phyloP scores from a whole-genome alignment of 1,284 basidiomycete species.

The Meira nashicola region DNA sequence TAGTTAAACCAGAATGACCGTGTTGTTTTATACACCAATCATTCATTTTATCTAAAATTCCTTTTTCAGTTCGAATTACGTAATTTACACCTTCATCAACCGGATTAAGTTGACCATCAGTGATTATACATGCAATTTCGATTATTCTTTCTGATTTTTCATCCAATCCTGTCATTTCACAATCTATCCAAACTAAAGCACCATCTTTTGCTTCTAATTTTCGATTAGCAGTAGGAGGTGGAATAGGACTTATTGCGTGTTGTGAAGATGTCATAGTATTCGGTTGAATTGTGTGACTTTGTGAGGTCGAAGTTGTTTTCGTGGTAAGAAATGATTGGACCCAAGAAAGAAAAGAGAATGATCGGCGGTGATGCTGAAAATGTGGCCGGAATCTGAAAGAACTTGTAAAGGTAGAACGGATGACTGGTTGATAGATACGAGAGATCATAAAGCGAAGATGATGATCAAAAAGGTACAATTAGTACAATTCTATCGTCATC shows the following conservation, averaged over 20 bases:
- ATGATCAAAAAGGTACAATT: too few relatives aligned
- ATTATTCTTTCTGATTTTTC: slow-evolving; percentile 66
- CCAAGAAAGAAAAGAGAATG: too few relatives aligned
- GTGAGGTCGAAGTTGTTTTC: too few relatives aligned
- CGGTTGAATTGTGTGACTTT: too few relatives aligned
- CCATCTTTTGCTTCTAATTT: slow-evolving; percentile 56
- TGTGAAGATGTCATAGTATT: too few relatives aligned
- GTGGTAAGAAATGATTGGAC: too few relatives aligned
- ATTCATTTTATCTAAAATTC: slow-evolving; percentile 58
- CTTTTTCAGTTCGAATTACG: slow-evolving; percentile 65
- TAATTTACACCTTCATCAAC: slow-evolving; percentile 71
- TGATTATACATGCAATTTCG: slow-evolving; percentile 72
- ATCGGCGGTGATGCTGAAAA: too few relatives aligned
- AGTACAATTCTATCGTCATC: too few relatives aligned
- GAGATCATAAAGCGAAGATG: too few relatives aligned
- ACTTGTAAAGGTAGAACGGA: too few relatives aligned
- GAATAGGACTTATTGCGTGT: slow-evolving; percentile 18
- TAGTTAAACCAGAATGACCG: slow-evolving; percentile 29
- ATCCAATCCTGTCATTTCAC: slow-evolving; percentile 76
- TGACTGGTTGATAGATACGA: too few relatives aligned
- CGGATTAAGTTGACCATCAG: slow-evolving; percentile 68
- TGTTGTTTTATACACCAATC: slow-evolving; percentile 27
- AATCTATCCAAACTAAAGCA: slow-evolving; percentile 80
- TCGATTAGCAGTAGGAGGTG: slow-evolving; percentile 30
- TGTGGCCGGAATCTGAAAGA: too few relatives aligned